Conservation (phyloP, 2,329 filamentous ascomycete genomes). For the Penicillium oxalicum region DNA sequence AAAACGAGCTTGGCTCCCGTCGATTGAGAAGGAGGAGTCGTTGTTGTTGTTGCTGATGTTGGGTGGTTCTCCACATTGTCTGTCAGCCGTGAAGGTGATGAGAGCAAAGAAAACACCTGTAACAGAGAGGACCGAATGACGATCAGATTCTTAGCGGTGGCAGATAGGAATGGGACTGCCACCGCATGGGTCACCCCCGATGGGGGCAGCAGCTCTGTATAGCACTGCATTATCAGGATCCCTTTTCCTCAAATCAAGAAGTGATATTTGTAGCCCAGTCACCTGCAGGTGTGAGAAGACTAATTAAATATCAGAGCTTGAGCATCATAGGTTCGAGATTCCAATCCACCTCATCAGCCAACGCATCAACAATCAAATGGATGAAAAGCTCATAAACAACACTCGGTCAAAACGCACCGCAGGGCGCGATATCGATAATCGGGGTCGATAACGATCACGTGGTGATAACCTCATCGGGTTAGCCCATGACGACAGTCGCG, state of each 20-base stretch:
- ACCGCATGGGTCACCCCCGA: slow-evolving; percentile 90
- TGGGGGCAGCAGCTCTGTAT: slow-evolving; percentile 89
- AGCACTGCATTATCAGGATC: slow-evolving; percentile 72
- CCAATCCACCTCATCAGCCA: neutral
- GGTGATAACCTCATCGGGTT: slow-evolving; percentile 7
- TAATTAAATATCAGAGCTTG: neutral
- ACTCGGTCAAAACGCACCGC: slow-evolving; percentile 1
- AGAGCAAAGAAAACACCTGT: slow-evolving; percentile 76
- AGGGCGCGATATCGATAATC: slow-evolving; percentile 7
- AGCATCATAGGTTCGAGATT: slow-evolving; percentile 11
- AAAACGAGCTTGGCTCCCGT: slow-evolving; percentile 72
- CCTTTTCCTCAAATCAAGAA: slow-evolving; percentile 2
- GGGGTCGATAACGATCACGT: slow-evolving; percentile 10
- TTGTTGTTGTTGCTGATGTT: slow-evolving; percentile 40
- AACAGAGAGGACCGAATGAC: slow-evolving; percentile 89
- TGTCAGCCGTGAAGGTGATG: slow-evolving; percentile 47
- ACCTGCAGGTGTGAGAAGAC: slow-evolving; percentile 1
- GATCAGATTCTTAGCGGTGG: slow-evolving; percentile 74
- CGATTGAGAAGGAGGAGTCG: slow-evolving; percentile 46
- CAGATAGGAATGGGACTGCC: slow-evolving; percentile 67
- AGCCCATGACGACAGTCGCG: slow-evolving; percentile 16
- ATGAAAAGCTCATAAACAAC: neutral
- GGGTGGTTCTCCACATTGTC: slow-evolving; percentile 42
- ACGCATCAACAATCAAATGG: neutral
- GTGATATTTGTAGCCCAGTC: slow-evolving; percentile 7